phyloP scores from a whole-genome alignment of 495 filamentous ascomycete species.

The Aspergillus hancockii region DNA sequence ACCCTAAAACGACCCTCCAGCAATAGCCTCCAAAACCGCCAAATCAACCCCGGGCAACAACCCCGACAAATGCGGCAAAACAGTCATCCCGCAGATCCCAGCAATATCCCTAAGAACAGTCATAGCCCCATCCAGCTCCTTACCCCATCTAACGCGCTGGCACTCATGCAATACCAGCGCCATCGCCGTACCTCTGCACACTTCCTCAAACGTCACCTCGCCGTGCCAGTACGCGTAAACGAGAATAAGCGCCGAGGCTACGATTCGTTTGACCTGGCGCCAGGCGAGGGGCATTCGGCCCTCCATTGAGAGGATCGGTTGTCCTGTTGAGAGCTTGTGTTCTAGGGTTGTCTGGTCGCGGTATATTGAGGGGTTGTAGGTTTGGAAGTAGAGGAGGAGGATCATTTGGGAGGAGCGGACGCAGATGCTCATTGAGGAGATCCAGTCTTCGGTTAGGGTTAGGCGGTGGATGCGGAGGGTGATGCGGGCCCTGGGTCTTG shows the following conservation, averaged over 20 bases:
- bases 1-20: background rate
- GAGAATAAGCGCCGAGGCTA: background rate
- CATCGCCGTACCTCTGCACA: background rate
- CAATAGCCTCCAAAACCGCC: background rate
- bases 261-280: constrained; percentile 3
- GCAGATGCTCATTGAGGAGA: constrained; percentile 6
- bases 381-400: constrained; percentile 5
- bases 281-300: background rate
- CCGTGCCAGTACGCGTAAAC: constrained; percentile 1
- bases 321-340: background rate
- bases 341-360: background rate
- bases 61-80: background rate
- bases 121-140: background rate
- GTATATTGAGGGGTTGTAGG: background rate
- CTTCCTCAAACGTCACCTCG: constrained; percentile 1
- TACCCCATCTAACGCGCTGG: background rate
- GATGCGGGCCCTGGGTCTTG: background rate
- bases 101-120: background rate
- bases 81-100: constrained; percentile 1
- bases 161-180: background rate
- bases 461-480: background rate
- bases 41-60: background rate
- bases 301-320: background rate
- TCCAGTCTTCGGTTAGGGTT: background rate
- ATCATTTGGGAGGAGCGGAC: constrained; percentile 4